Evolutionary conservation across 495 filamentous ascomycete genomes (phyloP), one percentile per base, ranked within the genome.

Genomic region (Margaritispora aquatica): DNA sequence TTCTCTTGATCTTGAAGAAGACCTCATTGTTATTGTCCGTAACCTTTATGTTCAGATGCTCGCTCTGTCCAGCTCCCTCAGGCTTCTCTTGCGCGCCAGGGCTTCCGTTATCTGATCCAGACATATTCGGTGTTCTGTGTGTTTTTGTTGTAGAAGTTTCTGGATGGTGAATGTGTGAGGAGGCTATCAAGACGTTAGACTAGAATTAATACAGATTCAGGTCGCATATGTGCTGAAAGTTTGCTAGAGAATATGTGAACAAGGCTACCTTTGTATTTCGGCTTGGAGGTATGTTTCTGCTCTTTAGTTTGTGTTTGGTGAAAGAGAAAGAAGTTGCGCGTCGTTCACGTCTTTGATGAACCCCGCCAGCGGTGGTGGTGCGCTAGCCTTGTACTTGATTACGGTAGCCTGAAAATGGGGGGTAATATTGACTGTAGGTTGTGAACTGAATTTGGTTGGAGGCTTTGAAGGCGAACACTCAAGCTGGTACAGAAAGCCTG

Each of bases 1-100:
- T 91, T 4, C 93, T 88, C 84, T 99, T 99, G 75, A 99, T 99
- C 80, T 99, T 99, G 80, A 99, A 99, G 74, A 99, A 99, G 63
- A 99, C 95, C 66, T 99, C 95, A 68, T 99, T 99, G 77, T 99
- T 96, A 76, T 96, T 96, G 65, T 99, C 95, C 0, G 95, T 97
- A n/a, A 99, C 95, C 70, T 99, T 99, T 80, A 99, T 97, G 73
- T 99, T 99, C 8, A 99, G 79, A 72, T 99, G 95, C 73, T 97
- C 95, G 23, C 80, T 74, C 46, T 61, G 66, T 11, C 66, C 64
- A 29, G 68, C 69, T 55, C 61, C 66, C 41, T 74, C 74, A 15
- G 80, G 81, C 56, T 81, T 81, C 34, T 79, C 78, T 41, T 85
- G 82, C 56, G 80, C 84, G 41, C 78, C 79, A 63, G 78, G 78